Base-by-base conservation (phyloP, 2,329 filamentous ascomycete species). In the Penicillium verrucosum region DNA sequence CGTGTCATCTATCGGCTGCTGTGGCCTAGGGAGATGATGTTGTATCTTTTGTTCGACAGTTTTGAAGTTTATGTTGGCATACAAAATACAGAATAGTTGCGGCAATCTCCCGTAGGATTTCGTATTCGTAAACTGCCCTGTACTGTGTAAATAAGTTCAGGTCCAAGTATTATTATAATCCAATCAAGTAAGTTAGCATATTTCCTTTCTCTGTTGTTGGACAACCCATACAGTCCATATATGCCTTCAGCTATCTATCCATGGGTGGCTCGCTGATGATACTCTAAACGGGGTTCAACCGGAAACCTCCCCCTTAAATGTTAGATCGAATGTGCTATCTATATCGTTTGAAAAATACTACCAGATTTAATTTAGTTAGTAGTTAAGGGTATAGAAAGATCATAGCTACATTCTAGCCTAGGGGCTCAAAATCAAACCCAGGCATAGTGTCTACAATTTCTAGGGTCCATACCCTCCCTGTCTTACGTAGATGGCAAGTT, bases 1-100 rank as follows among this genome's bases (percentile, higher is more conserved):
- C 32, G 12, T 51, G 18, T 36, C 36, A 41, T 50, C 38, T 54
- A 34, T 47, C 45, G 23, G 18, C 42, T 12, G 41, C n/a, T 37
- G 23, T 30, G 18, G 43, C 16, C 11, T 34, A 40, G 44, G 55
- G 40, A 40, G 53, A 48, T 47, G 51, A 52, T 43, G 58, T 58
- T 58, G 51, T 55, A 48, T 44, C 52, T 45, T 50, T 56, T 21
- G 16, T 38, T 40, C 14, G 18, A 42, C 21, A 43, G 5, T 23
- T 23, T 45, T 36, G 18, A 34, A 44, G 9, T 55, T 38, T n/a
- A 34, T n/a, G 25, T 25, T 21, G 23, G 27, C 10, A 21, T 41
- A 30, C 27, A 29, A 29, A 16, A 38, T 54, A 41, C n/a, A n/a
- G 37, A 47, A 46, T 47, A 9, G 21, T 47, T 53, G 32, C 12